Evolutionary conservation across 805 yeast genomes (phyloP).

Genomic region (Yarrowia keelungensis): DNA sequence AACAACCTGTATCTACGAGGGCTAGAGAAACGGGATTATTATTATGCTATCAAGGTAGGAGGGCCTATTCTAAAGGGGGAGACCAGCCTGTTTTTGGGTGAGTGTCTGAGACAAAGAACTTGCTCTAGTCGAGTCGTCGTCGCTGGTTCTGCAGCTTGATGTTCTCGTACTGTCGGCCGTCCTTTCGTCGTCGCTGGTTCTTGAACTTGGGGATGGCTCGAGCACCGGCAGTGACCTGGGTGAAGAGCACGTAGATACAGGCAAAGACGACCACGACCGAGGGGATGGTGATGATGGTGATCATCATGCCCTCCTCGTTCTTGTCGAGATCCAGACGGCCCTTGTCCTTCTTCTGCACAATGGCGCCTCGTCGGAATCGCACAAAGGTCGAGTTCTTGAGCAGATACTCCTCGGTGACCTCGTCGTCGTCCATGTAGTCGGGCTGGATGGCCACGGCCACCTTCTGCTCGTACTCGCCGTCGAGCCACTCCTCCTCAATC

Average conservation of each 20-base stretch:
- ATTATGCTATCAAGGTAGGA: slow-evolving; percentile 21
- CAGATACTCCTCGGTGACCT: slow-evolving; percentile 56
- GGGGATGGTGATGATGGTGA: slow-evolving; percentile 42
- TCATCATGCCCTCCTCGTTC: slow-evolving; percentile 51
- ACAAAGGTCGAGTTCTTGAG: slow-evolving; percentile 63
- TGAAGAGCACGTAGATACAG: slow-evolving; percentile 41
- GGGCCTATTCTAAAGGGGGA: slow-evolving; percentile 11
- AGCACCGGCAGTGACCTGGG: slow-evolving; percentile 26
- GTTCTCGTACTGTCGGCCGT: slow-evolving; percentile 15
- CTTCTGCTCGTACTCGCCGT: slow-evolving; percentile 59
- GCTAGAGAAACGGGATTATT: slow-evolving; percentile 17
- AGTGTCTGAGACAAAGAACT: not conserved
- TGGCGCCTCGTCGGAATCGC: slow-evolving; percentile 47
- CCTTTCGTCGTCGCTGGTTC: slow-evolving; percentile 16
- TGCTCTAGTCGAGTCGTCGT: slow-evolving; percentile 24
- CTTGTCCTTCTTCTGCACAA: slow-evolving; percentile 51
- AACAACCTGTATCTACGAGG: slow-evolving; percentile 39
- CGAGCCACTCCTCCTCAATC: slow-evolving; percentile 69
- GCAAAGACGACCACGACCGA: slow-evolving; percentile 41
- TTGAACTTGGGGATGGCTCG: slow-evolving; percentile 37
- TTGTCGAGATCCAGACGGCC: slow-evolving; percentile 51
- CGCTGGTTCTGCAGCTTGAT: slow-evolving; percentile 27
- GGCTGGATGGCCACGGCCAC: slow-evolving; percentile 79
- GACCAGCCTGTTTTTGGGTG: not conserved
- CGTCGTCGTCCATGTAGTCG: slow-evolving; percentile 67